phyloP scores from a whole-genome alignment of 257 asterid species.

The Leonotis leonurus region DNA sequence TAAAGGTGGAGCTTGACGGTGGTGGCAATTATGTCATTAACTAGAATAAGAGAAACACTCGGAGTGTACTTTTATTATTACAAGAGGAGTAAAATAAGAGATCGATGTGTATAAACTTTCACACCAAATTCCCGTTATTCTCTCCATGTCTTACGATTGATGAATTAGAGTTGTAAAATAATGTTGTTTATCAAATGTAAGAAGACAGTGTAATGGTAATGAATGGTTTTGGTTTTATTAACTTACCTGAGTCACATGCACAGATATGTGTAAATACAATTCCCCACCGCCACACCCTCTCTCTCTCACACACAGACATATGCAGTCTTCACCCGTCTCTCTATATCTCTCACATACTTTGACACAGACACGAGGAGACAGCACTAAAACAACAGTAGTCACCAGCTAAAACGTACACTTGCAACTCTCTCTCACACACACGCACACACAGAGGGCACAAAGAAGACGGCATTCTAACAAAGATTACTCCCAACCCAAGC shows the following conservation, averaged over 20 bases:
- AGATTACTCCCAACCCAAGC: neutral
- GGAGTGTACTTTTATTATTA: too few relatives aligned
- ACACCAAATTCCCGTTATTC: too few relatives aligned
- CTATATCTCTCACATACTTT: neutral
- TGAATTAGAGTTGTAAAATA: too few relatives aligned
- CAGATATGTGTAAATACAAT: neutral
- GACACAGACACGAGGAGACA: neutral
- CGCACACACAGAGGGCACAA: neutral
- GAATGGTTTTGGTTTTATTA: neutral
- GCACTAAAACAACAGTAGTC: neutral
- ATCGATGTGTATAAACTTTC: too few relatives aligned
- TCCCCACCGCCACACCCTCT: neutral
- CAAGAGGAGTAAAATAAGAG: too few relatives aligned
- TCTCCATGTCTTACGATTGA: neutral
- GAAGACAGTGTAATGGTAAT: neutral
- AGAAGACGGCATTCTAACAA: neutral
- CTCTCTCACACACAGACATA: neutral
- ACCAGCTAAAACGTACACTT: neutral
- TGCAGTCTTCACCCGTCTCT: neutral
- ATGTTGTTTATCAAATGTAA: too few relatives aligned
- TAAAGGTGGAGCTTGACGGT: constrained; percentile 18
- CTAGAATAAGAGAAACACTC: too few relatives aligned
- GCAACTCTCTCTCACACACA: neutral
- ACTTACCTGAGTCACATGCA: neutral
- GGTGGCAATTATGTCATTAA: constrained; percentile 21